phyloP scores from a whole-genome alignment of 1,139 yeast genomes.

The Casaregolazyma lundiana region DNA sequence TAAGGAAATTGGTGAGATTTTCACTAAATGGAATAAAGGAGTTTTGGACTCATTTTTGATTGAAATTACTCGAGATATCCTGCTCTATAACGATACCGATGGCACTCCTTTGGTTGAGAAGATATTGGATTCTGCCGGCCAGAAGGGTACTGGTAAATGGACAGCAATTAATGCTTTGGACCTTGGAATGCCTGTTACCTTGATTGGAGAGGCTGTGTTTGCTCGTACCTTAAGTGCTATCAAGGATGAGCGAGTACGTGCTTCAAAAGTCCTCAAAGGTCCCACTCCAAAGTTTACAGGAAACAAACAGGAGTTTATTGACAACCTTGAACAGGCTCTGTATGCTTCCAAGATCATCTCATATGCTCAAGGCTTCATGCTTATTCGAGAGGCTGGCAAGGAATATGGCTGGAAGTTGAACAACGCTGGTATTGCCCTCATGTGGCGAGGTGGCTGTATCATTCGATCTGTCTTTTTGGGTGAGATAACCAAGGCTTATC shows the following conservation, averaged over 20 bases:
- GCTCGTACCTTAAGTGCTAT: constrained; percentile 93
- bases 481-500: constrained; percentile 95
- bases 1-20: constrained; percentile 92
- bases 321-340: constrained; percentile 94
- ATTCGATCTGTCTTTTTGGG: constrained; percentile 97
- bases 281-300: constrained; percentile 65
- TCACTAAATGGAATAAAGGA: constrained; percentile 93
- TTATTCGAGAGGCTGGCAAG: constrained; percentile 96
- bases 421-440: constrained; percentile 96
- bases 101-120: constrained; percentile 93
- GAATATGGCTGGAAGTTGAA: constrained; percentile 96
- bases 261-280: constrained; percentile 73
- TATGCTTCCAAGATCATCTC: constrained; percentile 98
- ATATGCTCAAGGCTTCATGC: constrained; percentile 99
- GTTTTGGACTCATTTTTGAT: constrained; percentile 95
- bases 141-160: constrained; percentile 99
- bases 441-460: constrained; percentile 99
- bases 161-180: constrained; percentile 97
- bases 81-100: constrained; percentile 79
- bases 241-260: constrained; percentile 84
- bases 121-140: constrained; percentile 96
- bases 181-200: constrained; percentile 96
- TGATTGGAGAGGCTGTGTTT: constrained; percentile 98
- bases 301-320: constrained; percentile 80
- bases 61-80: constrained; percentile 94